Conservation (phyloP, 1,139 yeast genomes). For the Debaryomycetaceae sp. region DNA sequence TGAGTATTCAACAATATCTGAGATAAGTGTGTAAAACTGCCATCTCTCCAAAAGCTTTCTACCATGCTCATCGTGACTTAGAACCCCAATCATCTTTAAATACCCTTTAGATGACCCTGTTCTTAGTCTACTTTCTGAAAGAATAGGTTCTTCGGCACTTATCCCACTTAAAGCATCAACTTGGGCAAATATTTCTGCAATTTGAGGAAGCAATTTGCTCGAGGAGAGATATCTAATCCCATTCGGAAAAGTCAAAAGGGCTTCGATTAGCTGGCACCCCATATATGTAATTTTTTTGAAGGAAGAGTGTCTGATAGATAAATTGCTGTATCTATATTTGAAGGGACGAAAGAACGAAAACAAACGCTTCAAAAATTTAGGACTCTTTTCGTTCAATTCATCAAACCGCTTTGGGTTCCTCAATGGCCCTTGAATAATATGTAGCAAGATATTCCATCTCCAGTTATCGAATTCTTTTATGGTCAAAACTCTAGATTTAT, state of each 20-base stretch:
- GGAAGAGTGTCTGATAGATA: conserved; percentile 28
- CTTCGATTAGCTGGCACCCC: conserved; percentile 70
- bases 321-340: conserved; percentile 75
- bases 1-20: conserved; percentile 62
- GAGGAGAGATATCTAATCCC: conserved; percentile 69
- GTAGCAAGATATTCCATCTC: conserved; percentile 78
- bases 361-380: conserved; percentile 81
- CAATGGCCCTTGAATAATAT: conserved; percentile 77
- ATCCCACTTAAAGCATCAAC: conserved; percentile 79
- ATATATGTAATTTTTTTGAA: conserved; percentile 59
- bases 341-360: conserved; percentile 89
- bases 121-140: conserved; percentile 58
- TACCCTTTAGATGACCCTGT: conserved; percentile 74
- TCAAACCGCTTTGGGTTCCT: conserved; percentile 69
- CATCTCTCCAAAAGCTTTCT: conserved; percentile 68
- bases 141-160: conserved; percentile 68
- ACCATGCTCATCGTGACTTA: conserved; percentile 62
- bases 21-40: conserved; percentile 79
- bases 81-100: conserved; percentile 69
- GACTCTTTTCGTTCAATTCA: conserved; percentile 67
- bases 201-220: conserved; percentile 78
- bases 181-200: conserved; percentile 86
- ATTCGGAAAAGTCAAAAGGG: conserved; percentile 57
- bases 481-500: conserved; percentile 66
- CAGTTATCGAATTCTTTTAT: conserved; percentile 81